These are phyloP conservation scores for Ophiostoma quercus DNA, from an alignment of 2,329 filamentous ascomycete genomes.

Conservation along the genomic window DNA sequence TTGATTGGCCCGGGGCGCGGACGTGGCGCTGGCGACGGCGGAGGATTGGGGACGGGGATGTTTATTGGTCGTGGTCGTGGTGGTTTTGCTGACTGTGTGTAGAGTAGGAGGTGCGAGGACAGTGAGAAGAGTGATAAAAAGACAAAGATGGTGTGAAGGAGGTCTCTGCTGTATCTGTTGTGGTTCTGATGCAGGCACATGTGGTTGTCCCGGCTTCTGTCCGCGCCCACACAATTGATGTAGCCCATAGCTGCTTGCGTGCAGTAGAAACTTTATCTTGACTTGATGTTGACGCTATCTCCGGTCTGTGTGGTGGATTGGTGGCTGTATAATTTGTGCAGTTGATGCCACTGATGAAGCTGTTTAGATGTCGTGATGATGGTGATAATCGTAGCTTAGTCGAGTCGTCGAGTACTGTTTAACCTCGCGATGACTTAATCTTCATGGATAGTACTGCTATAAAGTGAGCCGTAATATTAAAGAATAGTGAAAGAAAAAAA, in stretches of 20 bases:
- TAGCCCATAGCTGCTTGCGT: neutral
- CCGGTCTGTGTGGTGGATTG: neutral
- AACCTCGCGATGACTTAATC: no score
- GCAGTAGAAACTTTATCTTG: neutral
- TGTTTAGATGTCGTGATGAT: neutral
- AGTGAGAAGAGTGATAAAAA: neutral
- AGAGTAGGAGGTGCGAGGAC: neutral
- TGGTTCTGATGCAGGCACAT: neutral
- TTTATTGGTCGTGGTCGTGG: neutral
- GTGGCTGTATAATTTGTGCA: neutral
- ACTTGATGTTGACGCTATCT: neutral
- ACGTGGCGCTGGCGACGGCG: slow-evolving; percentile 23
- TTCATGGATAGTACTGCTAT: no score
- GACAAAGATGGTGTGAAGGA: neutral
- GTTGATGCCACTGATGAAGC: neutral
- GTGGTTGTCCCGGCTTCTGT: neutral
- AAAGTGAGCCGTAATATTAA: no score
- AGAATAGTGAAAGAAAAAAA: neutral
- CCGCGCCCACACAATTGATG: neutral
- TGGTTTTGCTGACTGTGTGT: neutral
- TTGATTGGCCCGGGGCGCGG: slow-evolving; percentile 25
- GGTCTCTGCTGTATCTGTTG: neutral
- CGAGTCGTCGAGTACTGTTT: neutral
- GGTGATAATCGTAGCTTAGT: neutral
- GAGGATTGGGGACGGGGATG: slow-evolving; percentile 19